Percentiles rank a stretch among this genome's conserved stretches.
phyloP scores from a whole-genome alignment of 164 flowering plant genomes.

The Brasenia schreberi region DNA sequence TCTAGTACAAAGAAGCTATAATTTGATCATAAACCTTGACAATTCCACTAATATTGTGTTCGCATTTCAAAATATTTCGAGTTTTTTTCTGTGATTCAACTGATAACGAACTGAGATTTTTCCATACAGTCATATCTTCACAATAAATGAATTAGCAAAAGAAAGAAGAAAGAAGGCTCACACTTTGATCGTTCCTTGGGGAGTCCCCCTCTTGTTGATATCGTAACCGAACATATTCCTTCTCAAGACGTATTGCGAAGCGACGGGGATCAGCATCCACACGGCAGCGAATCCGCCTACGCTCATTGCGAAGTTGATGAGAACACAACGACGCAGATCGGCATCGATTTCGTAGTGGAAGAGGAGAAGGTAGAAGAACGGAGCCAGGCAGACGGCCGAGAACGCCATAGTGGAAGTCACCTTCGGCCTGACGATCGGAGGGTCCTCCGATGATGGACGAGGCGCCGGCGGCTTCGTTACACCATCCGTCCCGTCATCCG shows the following conservation, averaged over 20 bases:
- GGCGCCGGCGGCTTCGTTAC: not conserved
- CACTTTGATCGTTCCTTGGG: slow-evolving; percentile 80
- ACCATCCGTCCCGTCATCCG: not conserved
- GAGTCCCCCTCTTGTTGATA: slow-evolving; percentile 84
- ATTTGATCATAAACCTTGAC: not conserved
- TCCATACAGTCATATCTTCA: no score
- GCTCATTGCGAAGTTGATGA: slow-evolving; percentile 53
- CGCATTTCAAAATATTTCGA: no score
- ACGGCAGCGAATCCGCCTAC: slow-evolving; percentile 48
- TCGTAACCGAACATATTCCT: slow-evolving; percentile 72
- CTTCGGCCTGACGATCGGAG: slow-evolving; percentile 40
- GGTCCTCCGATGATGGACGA: slow-evolving; percentile 10
- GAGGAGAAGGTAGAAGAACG: slow-evolving; percentile 47
- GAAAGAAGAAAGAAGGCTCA: slow-evolving; percentile 10
- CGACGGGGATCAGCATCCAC: slow-evolving; percentile 60
- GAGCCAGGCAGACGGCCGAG: slow-evolving; percentile 17
- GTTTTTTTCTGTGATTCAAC: no score
- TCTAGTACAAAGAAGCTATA: no score
- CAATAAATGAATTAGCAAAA: not conserved
- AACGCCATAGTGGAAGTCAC: slow-evolving; percentile 20
- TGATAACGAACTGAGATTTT: no score
- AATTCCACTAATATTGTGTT: no score
- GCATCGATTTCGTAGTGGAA: slow-evolving; percentile 47
- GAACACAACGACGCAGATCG: slow-evolving; percentile 48
- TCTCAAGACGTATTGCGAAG: slow-evolving; percentile 49